These are phyloP conservation scores for Hygrocybe punicea DNA, from an alignment of 768 basidiomycete species.

Conservation along the genomic window DNA sequence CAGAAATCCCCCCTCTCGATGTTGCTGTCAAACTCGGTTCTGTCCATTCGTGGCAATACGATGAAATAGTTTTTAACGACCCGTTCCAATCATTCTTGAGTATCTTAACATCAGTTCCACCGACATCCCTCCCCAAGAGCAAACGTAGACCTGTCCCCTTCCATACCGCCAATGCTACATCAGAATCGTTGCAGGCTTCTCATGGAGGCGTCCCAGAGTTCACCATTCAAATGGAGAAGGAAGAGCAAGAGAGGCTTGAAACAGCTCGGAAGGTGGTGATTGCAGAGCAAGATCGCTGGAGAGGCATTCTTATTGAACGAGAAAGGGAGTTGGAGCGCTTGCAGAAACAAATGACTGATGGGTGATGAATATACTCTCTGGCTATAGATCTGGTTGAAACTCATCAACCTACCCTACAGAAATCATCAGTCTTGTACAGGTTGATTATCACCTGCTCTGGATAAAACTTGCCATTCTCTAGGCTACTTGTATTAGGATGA, in stretches of 20 bases:
- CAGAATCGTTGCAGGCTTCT: conserved; percentile 59
- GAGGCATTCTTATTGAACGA: conserved; percentile 62
- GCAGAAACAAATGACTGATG: conserved; percentile 48
- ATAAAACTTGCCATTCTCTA: no score
- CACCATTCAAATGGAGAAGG: conserved; percentile 76
- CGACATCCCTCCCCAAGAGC: conserved; percentile 70
- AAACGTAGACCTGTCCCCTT: conserved; percentile 67
- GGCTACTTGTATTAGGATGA: no score
- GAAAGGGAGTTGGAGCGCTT: conserved; percentile 78
- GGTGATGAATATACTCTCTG: no score
- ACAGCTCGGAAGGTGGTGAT: conserved; percentile 67
- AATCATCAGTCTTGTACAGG: no score
- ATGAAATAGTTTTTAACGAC: conserved; percentile 95
- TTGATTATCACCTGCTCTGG: no score
- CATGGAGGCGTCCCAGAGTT: conserved; percentile 80
- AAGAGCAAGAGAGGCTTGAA: conserved; percentile 78
- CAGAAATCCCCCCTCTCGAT: conserved; percentile 65
- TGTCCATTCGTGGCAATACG: conserved; percentile 98
- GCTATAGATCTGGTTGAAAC: no score
- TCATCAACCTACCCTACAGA: no score
- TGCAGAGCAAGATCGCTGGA: conserved; percentile 74
- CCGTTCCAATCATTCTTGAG: conserved; percentile 85
- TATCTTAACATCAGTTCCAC: conserved; percentile 75
- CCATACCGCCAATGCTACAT: conserved; percentile 53
- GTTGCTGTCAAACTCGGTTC: conserved; percentile 65